Evolutionary conservation across 2,329 filamentous ascomycete species (phyloP).

Genomic region (Trichoderma afroharzianum): DNA sequence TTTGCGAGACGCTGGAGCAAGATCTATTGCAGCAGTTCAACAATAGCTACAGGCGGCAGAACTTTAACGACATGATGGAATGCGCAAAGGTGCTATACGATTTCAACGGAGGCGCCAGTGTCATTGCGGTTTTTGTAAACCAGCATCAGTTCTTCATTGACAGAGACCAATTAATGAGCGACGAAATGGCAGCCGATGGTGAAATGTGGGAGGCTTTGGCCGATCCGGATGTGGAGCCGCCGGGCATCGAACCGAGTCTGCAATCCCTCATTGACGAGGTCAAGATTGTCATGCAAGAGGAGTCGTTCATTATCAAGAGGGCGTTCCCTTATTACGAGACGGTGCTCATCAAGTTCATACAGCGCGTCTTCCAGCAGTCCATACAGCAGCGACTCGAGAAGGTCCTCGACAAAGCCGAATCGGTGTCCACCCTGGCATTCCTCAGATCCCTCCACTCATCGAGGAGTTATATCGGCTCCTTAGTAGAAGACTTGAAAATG

Average conservation of each 20-base stretch:
- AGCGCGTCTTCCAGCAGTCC: constrained; percentile 95
- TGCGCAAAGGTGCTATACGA: constrained; percentile 91
- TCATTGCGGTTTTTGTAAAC: constrained; percentile 95
- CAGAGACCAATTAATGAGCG: constrained; percentile 82
- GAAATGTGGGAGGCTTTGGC: constrained; percentile 88
- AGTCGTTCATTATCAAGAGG: constrained; percentile 93
- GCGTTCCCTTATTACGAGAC: constrained; percentile 97
- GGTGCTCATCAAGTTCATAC: constrained; percentile 87
- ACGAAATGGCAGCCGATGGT: constrained; percentile 73
- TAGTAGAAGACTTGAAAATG: constrained; percentile 89
- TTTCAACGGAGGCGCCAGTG: constrained; percentile 93
- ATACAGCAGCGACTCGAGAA: constrained; percentile 94
- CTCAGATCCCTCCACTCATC: constrained; percentile 87
- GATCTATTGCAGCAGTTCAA: constrained; percentile 95
- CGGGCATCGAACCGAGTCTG: constrained; percentile 84
- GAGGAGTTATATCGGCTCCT: constrained; percentile 76
- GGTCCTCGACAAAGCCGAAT: constrained; percentile 91
- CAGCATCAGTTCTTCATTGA: constrained; percentile 99
- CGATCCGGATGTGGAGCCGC: constrained; percentile 88
- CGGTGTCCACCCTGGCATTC: constrained; percentile 88
- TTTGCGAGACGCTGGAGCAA: constrained; percentile 91
- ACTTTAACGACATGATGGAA: constrained; percentile 97
- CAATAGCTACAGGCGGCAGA: constrained; percentile 89
- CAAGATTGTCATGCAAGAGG: constrained; percentile 91
- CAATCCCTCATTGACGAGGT: constrained; percentile 94